Conservation (phyloP, 2,329 filamentous ascomycete species). For the Fusarium hainanense region DNA sequence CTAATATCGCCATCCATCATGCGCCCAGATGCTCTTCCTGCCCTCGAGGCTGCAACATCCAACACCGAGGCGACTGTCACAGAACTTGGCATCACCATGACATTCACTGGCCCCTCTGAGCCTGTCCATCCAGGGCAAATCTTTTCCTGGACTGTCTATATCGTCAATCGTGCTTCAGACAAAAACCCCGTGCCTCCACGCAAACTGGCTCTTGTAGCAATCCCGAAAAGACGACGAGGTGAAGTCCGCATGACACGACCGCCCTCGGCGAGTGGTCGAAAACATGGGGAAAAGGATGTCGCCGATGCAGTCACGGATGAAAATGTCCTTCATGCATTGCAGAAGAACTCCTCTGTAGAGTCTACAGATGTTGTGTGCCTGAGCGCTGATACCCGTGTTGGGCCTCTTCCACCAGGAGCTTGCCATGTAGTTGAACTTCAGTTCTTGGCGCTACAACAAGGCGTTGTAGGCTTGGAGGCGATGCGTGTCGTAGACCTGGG, state of each 20-base stretch:
- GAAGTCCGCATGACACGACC: constrained; percentile 65
- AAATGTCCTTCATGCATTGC: constrained; percentile 76
- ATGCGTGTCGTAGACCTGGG: constrained; percentile 78
- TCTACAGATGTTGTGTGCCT: constrained; percentile 77
- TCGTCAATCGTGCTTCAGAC: constrained; percentile 75
- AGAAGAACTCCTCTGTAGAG: constrained; percentile 72
- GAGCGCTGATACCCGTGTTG: constrained; percentile 78
- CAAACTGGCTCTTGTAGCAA: constrained; percentile 75
- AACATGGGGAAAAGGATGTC: constrained; percentile 55
- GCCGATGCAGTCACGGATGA: constrained; percentile 79
- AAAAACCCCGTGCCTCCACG: constrained; percentile 60
- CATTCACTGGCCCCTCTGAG: constrained; percentile 70
- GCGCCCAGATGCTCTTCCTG: constrained; percentile 69
- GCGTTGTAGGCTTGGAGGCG: constrained; percentile 76
- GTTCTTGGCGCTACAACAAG: constrained; percentile 75
- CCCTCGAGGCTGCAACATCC: constrained; percentile 64
- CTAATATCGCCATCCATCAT: constrained; percentile 67
- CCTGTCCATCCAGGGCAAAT: constrained; percentile 71
- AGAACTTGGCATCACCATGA: constrained; percentile 79
- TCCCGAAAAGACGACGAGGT: constrained; percentile 72
- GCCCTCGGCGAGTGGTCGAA: constrained; percentile 59
- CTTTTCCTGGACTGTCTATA: constrained; percentile 79
- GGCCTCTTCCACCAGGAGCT: constrained; percentile 75
- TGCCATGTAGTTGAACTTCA: constrained; percentile 79
- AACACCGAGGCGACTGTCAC: constrained; percentile 61